Conservation (phyloP, 2,329 filamentous ascomycete species). For the Aspergillus sp. region DNA sequence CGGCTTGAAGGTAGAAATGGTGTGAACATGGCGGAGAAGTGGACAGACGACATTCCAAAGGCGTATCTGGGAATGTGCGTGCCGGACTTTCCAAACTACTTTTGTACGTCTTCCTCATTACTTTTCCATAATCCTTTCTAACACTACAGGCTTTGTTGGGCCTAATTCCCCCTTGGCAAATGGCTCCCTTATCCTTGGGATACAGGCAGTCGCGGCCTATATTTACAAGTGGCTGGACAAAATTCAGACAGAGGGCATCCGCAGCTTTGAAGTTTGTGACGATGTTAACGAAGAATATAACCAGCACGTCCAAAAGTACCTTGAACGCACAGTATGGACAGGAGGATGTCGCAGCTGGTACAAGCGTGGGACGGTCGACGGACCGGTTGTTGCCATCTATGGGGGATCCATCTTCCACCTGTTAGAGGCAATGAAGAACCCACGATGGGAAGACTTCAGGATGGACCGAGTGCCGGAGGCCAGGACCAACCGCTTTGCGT, state of each 20-base stretch:
- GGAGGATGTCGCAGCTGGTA: constrained; percentile 24
- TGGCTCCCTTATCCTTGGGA: constrained; percentile 16
- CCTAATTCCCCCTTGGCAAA: constrained; percentile 19
- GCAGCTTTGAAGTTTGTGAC: constrained; percentile 8
- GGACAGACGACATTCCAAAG: constrained; percentile 15
- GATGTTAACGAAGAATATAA: constrained; percentile 18
- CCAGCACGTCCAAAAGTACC: constrained; percentile 20
- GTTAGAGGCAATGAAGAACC: constrained; percentile 25
- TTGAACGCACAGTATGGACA: constrained; percentile 23
- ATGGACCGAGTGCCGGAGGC: constrained; percentile 47
- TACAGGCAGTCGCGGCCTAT: constrained; percentile 19
- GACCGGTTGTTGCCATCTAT: constrained; percentile 49
- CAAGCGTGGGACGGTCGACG: constrained; percentile 44
- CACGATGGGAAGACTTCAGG: constrained; percentile 59
- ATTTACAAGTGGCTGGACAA: constrained; percentile 26
- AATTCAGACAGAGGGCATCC: constrained; percentile 11
- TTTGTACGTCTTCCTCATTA: not conserved
- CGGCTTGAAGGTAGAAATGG: constrained; percentile 30
- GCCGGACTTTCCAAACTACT: constrained; percentile 27
- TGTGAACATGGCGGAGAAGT: constrained; percentile 12
- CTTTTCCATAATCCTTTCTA: too few relatives aligned
- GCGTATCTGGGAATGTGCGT: constrained; percentile 22
- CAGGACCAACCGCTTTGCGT: constrained; percentile 45
- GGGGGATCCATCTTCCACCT: constrained; percentile 17
- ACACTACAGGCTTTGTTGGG: constrained; percentile 13